Base-by-base conservation (phyloP, 2,329 filamentous ascomycete genomes). In the Penicillium sp. region DNA sequence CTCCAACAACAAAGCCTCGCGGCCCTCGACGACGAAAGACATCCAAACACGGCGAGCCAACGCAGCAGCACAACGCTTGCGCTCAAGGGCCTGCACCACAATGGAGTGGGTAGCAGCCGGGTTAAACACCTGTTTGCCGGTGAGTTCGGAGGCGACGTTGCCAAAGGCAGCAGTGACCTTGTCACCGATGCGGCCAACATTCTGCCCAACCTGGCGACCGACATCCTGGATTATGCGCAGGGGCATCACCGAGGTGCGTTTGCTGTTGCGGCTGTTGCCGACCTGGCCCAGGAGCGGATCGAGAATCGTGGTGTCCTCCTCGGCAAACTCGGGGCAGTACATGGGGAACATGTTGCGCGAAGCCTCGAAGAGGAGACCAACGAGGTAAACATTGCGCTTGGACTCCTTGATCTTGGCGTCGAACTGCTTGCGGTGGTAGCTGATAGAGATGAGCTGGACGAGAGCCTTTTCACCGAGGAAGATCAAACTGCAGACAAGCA, bases 11-110 rank as follows among this genome's bases (percentile, higher is more conserved):
- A 99, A 79, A 0, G 86, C 78, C 36, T 96, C 90, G 52, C 86
- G 86, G 62, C 90, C 91, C 72, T 97, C 92, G 4, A 94, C 84
- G 1, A 96, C 94, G 68, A 96, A 95, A 0, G 92, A 96, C 90
- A 96, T 95, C 94, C 94, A 97, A 56, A 97, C 87, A 65, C 94
- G 88, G 61, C 85, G 87, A n/a, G 90, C 92, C 51, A 97, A 77
- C n/a, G 94, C 94, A 69, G 97, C 92, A 0, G 91, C 90, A 6
- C 90, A 89, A 53, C 81, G 80, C 39, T 83, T 85, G 74, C 90
- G 92, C 72, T 96, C 92, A 28, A 97, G 79, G 8, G 92, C 94
- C 68, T 95, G 85, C 11, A 95, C 79, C 5, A 97, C 90, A 44
- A 97, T 84, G 0, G 90, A 94, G 69, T 96, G 92, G 1, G 92